Evolutionary conservation across 768 basidiomycete species (phyloP), one percentile per base, ranked within the genome.

Genomic region (Omphalotus guepiniiformis): DNA sequence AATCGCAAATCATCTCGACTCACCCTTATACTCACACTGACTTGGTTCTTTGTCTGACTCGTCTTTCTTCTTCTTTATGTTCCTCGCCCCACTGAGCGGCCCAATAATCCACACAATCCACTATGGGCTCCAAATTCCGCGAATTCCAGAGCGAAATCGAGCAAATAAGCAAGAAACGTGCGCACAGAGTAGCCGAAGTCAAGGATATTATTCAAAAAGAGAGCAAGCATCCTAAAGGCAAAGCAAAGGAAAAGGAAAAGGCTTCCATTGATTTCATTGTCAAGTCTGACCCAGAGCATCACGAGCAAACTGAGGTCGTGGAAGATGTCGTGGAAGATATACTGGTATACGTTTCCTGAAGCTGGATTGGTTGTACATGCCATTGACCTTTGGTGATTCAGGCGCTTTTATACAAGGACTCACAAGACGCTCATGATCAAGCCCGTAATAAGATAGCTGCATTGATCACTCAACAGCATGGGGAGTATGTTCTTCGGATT

Each of bases 101-200:
- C 42, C 50, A 25, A 44, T 27, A 53, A 27, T 3, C 32, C 22
- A 23, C 21, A 21, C 19, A n/a, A n/a, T 47, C 34, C 51, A 63
- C 47, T 43, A 80, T 80, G 79, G 72, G 79, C 13, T 78, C 36
- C 26, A 13, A 69, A 46, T 64, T 83, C 55, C 75, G 78, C 30
- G 74, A 73, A 13, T 83, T 85, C 56, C 88, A 91, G 63, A 75
- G 66, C 56, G 86, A 88, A 65, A 91, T 90, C 51, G 82, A 89
- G 52, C 79, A 85, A 54, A 85, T 89, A 71, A 76, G 55, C 78
- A 82, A 41, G 85, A 88, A 64, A 66, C 79, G 37, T 67, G 74
- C 25, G 63, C 82, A 88, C 53, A 78, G 85, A 32, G 63, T 64
- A 8, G 69, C 71, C 12, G 52, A 61, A 23, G 39, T 55, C 50